Base-by-base conservation (phyloP, 139 green algal genomes). In the Volvox reticuliferus region DNA sequence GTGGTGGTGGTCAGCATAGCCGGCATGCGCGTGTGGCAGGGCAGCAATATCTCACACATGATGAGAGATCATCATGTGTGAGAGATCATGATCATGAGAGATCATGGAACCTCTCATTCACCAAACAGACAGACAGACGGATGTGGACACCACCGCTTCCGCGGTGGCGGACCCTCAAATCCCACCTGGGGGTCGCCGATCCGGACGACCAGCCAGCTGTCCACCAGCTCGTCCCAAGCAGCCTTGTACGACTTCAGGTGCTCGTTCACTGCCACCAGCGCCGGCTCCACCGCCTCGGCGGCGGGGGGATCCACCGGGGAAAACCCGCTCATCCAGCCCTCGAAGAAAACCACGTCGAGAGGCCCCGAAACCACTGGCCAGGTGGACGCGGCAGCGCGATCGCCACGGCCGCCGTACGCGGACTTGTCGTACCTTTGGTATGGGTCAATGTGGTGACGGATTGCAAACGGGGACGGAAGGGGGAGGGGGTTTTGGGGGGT, bases 311-410 rank as follows among this genome's bases (percentile, higher is more conserved):
- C 33, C 6, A 98, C 50, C 0, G 97, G 94, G 37, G 77, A 28
- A 89, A 99, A 99, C 82, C 98, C 98, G 24, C 97, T 94, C 98
- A 99, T 99, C 98, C 98, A 99, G n/a, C 98, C 98, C 94, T 99
- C 98, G 89, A 99, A 98, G 0, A 99, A 95, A 1, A 99, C 96
- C 19, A 99, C 92, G 32, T 99, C 94, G 77, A 99, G 79, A 0
- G 97, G 96, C 12, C 94, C 97, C n/a, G 90, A 35, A 9, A 98
- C 96, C 6, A 63, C 14, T 2, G 96, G 95, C 97, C 97, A 98
- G 6, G 82, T 87, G 35, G 88, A 89, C 0, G 86, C 76, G 30
- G 94, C 91, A 0, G 96, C 95, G 0, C 98, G 95, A 93, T 99
- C 98, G 32, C 98, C 98, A 22, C 92, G 88, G 2, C 98, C 98